Base-by-base conservation (phyloP, 2,329 filamentous ascomycete species). In the Rugonectria rugulosa region DNA sequence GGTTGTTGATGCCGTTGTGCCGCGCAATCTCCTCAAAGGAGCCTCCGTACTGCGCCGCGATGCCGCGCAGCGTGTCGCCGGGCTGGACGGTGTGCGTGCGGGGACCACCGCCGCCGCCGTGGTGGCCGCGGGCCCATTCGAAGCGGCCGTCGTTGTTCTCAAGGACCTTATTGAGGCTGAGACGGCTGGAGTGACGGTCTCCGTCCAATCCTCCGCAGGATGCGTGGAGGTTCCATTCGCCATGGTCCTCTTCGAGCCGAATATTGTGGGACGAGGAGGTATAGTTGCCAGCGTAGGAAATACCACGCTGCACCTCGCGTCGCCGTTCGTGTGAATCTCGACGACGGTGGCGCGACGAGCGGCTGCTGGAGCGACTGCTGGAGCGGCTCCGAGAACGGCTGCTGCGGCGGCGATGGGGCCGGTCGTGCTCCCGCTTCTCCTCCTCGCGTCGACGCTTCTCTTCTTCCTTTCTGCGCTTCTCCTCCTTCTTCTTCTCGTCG, bases 31-130 rank as follows among this genome's bases (percentile, higher is more conserved):
- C 75, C 27, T 78, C 72, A 29, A 70, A 77, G 14, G 65, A 68
- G 42, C 63, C 63, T 45, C 67, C 65, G 44, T 70, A 71, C 2
- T 68, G 67, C 10, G 57, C 60, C 4, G 70, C 76, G 26, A 78
- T 78, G 15, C 64, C 63, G 9, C 75, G 70, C 6, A 78, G 72
- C 3, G 76, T 78, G 38, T 78, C 76, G 9, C 76, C 76, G 11
- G 68, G 67, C 68, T 76, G 73, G 7, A 78, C 75, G 0, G 74
- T 75, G 19, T 73, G 64, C 36, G 57, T 68, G 2, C 56, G 61
- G 9, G 53, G 48, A 50, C 66, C 55, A 8, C 66, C 53, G 19
- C 68, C 61, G 11, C 49, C 58, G 3, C 46, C 48, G 8, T 26
- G 32, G 14, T 26, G n/a, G 12, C 63, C 55, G 3, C 52, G 45